A percentile compares a stretch with the other conserved stretches of the same genome.
These are phyloP conservation scores for Cladosporium phlei DNA, from an alignment of 2,329 filamentous ascomycete genomes.

Conservation along the genomic window DNA sequence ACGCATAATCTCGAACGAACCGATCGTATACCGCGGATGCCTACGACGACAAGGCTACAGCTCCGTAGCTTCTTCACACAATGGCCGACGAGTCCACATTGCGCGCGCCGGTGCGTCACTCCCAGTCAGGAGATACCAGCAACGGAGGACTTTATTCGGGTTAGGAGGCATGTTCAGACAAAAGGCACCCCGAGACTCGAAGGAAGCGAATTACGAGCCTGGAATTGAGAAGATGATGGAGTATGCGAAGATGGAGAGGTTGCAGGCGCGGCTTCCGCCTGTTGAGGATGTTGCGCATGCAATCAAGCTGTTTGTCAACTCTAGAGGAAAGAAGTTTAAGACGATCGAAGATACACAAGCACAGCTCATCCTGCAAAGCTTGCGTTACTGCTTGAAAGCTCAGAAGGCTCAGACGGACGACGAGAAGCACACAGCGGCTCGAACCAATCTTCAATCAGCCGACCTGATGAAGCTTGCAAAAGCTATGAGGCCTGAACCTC, in stretches of 20 bases:
- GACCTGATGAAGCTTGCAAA: slow-evolving; percentile 1
- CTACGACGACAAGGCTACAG: slow-evolving; percentile 30
- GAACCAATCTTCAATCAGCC: neutral
- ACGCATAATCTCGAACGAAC: slow-evolving; percentile 50
- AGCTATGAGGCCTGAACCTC: neutral
- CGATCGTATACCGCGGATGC: slow-evolving; percentile 43
- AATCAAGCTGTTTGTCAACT: slow-evolving; percentile 58
- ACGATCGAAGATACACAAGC: slow-evolving; percentile 64
- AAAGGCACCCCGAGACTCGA: slow-evolving; percentile 49
- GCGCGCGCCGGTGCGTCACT: neutral
- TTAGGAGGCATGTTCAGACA: slow-evolving; percentile 49
- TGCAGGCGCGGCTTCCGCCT: slow-evolving; percentile 61
- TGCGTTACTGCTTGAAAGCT: slow-evolving; percentile 51
- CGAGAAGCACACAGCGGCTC: neutral
- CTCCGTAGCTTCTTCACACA: neutral
- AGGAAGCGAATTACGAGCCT: slow-evolving; percentile 60
- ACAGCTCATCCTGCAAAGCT: slow-evolving; percentile 53
- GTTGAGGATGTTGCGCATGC: slow-evolving; percentile 60
- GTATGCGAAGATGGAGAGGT: slow-evolving; percentile 58
- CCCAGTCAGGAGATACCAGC: slow-evolving; percentile 20
- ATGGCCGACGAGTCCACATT: slow-evolving; percentile 7
- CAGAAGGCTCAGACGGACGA: neutral
- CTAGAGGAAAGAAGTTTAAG: slow-evolving; percentile 32
- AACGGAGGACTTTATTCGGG: slow-evolving; percentile 57
- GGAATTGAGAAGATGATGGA: slow-evolving; percentile 69